Conservation (phyloP, 306 rosid species). For the Vigna trinervia region DNA sequence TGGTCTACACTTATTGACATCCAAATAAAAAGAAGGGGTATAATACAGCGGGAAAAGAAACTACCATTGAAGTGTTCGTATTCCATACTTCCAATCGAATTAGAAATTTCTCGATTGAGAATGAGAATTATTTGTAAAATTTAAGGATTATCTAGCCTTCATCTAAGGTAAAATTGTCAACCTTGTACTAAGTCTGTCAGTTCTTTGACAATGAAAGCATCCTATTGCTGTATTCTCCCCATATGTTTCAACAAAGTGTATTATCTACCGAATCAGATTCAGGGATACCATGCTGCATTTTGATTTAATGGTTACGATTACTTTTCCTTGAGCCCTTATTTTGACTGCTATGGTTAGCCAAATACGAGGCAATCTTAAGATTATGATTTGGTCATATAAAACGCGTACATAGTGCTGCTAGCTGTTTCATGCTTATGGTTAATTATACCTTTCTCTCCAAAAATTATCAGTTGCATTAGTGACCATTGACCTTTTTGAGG, state of each 20-base stretch:
- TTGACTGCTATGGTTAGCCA: neutral
- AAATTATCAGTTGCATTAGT: neutral
- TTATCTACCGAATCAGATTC: neutral
- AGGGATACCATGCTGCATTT: neutral
- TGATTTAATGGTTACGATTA: neutral
- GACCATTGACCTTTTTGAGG: neutral
- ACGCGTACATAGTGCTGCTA: conserved; percentile 2
- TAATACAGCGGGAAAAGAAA: neutral
- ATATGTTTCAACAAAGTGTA: neutral
- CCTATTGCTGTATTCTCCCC: neutral
- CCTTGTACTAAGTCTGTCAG: neutral
- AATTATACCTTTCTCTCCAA: neutral
- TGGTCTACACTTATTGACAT: neutral
- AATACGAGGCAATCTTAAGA: neutral
- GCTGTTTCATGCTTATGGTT: conserved; percentile 22
- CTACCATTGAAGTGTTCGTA: neutral
- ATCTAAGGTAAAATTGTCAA: neutral
- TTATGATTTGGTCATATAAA: conserved; percentile 1
- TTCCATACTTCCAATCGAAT: neutral
- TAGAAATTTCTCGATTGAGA: neutral
- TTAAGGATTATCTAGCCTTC: conserved; percentile 11
- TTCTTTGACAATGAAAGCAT: conserved; percentile 23
- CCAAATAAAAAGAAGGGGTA: neutral
- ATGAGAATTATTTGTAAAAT: neutral
- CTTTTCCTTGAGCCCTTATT: neutral